Conservation (phyloP, 2,329 filamentous ascomycete species). For the Epicoccum sorghinum region DNA sequence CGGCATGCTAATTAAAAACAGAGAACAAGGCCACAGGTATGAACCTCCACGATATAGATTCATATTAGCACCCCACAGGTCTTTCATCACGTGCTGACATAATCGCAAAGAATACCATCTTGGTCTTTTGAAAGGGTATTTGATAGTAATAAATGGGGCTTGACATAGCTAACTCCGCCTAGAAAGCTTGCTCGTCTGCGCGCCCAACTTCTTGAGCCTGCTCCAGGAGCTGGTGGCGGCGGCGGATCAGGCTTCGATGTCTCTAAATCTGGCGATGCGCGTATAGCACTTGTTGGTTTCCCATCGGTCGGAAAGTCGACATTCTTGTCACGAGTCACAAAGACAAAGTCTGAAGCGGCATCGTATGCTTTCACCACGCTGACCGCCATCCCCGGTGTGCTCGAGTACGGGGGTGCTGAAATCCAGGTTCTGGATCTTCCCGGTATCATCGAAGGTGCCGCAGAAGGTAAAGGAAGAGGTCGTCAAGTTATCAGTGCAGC, state of each 20-base stretch:
- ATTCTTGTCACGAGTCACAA: conserved; percentile 98
- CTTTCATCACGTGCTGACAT: conserved; percentile 46
- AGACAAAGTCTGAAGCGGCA: conserved; percentile 94
- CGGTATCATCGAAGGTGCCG: conserved; percentile 95
- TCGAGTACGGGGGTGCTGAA: conserved; percentile 97
- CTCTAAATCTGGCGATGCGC: conserved; percentile 93
- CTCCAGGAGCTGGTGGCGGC: conserved; percentile 75
- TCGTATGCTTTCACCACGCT: conserved; percentile 97
- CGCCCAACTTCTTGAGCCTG: conserved; percentile 91
- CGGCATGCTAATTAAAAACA: conserved; percentile 53
- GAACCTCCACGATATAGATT: conserved; percentile 34
- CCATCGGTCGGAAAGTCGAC: conserved; percentile 99
- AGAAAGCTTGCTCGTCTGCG: conserved; percentile 95
- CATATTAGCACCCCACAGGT: neutral
- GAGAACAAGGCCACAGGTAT: conserved; percentile 99
- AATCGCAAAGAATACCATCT: conserved; percentile 84
- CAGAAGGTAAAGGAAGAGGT: conserved; percentile 94
- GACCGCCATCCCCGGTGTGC: conserved; percentile 94
- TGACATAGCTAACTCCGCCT: conserved; percentile 21
- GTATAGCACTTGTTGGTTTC: conserved; percentile 97
- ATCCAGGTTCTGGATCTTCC: conserved; percentile 97
- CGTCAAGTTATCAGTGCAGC: conserved; percentile 96
- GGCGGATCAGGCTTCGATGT: conserved; percentile 85
- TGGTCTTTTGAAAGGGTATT: conserved; percentile 91
- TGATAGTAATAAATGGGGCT: rapidly evolving